These are phyloP conservation scores for Silene vulgaris DNA, from an alignment of 179 eudicot genomes.

Conservation along the genomic window DNA sequence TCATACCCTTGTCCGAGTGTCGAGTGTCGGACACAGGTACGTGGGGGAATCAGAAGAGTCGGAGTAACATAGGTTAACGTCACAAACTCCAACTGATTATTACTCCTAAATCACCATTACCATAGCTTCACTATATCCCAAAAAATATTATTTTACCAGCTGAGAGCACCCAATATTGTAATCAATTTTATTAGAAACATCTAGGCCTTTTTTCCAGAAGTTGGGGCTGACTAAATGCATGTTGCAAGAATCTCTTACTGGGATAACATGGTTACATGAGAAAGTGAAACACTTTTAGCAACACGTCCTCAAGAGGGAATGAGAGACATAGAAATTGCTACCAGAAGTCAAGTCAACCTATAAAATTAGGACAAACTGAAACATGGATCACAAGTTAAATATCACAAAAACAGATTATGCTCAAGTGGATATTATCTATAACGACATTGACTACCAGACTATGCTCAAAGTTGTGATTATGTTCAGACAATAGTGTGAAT, in stretches of 20 bases:
- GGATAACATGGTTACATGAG: neutral
- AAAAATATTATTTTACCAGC: neutral
- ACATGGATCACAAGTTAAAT: neutral
- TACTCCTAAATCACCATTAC: too few species aligned
- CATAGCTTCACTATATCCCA: neutral
- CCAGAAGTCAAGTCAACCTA: neutral
- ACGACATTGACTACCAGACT: neutral
- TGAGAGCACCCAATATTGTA: neutral
- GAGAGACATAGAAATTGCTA: neutral
- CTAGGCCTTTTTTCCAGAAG: neutral
- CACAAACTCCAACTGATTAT: too few species aligned
- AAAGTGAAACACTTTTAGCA: neutral
- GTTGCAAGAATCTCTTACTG: neutral
- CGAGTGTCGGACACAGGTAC: too few species aligned
- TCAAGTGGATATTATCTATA: neutral
- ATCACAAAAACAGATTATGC: neutral
- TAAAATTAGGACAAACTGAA: neutral
- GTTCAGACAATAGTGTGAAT: constrained; percentile 3
- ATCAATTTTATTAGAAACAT: neutral
- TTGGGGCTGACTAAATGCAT: neutral
- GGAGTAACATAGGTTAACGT: neutral
- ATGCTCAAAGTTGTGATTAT: neutral
- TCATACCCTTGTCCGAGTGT: too few species aligned
- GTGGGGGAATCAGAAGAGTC: too few species aligned
- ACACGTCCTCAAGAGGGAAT: neutral